Percentiles rank a stretch among this genome's conserved stretches.
phyloP scores from a whole-genome alignment of 2,329 filamentous ascomycete species.

The Talaromyces sp. region DNA sequence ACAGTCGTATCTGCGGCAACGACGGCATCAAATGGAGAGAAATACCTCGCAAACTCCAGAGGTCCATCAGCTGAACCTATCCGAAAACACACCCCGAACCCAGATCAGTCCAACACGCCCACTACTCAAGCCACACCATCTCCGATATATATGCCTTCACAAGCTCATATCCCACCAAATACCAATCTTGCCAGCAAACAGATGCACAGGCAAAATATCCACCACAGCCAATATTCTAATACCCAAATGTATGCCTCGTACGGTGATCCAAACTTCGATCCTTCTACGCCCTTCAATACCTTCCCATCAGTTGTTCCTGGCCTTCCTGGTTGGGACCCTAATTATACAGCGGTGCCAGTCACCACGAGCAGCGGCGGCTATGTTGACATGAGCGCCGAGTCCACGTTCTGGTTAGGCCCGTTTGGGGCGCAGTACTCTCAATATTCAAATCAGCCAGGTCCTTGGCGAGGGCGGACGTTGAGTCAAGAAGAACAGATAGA shows the following conservation, averaged over 20 bases:
- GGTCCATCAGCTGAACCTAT: slow-evolving; percentile 31
- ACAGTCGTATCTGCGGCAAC: slow-evolving; percentile 25
- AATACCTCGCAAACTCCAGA: slow-evolving; percentile 30
- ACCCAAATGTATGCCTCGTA: slow-evolving; percentile 20
- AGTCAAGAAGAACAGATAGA: slow-evolving; percentile 78
- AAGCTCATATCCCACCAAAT: slow-evolving; percentile 13
- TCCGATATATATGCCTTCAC: slow-evolving; percentile 19
- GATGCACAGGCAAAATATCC: slow-evolving; percentile 8
- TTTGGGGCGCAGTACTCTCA: slow-evolving; percentile 46
- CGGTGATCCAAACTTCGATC: slow-evolving; percentile 30
- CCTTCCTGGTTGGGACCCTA: slow-evolving; percentile 39
- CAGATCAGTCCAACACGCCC: slow-evolving; percentile 19
- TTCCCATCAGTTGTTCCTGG: slow-evolving; percentile 39
- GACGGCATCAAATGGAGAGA: slow-evolving; percentile 26
- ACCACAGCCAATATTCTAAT: slow-evolving; percentile 20
- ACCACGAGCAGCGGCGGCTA: slow-evolving; percentile 33
- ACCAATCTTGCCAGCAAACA: slow-evolving; percentile 17
- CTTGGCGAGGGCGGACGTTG: slow-evolving; percentile 56
- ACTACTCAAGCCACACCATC: slow-evolving; percentile 16
- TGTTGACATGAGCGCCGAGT: slow-evolving; percentile 30
- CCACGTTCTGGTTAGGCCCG: slow-evolving; percentile 40
- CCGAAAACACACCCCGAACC: slow-evolving; percentile 21
- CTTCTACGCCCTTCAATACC: slow-evolving; percentile 35
- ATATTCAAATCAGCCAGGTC: slow-evolving; percentile 44
- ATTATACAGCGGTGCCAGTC: slow-evolving; percentile 35